phyloP scores from a whole-genome alignment of 805 yeast genomes.

The Priceomyces medius region DNA sequence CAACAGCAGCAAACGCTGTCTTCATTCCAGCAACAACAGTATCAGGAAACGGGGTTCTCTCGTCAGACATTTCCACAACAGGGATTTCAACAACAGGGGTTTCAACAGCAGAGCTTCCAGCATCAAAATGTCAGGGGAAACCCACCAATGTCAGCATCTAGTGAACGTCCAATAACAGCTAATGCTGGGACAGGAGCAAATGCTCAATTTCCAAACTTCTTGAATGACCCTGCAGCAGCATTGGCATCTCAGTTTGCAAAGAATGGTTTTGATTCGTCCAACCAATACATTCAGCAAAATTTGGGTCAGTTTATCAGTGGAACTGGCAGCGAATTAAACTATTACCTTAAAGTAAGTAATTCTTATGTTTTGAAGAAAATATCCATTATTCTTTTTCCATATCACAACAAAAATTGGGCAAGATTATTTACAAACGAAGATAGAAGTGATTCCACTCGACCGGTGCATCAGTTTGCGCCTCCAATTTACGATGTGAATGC shows the following conservation, averaged over 20 bases:
- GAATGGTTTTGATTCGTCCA: constrained; percentile 77
- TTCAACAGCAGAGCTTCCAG: constrained; percentile 1
- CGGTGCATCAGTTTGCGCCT: constrained; percentile 51
- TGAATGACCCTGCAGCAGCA: constrained; percentile 77
- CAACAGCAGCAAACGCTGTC: constrained; percentile 13
- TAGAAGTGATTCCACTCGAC: constrained; percentile 12
- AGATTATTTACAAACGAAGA: constrained; percentile 39
- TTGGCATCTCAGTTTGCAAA: constrained; percentile 89
- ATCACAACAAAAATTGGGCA: constrained; percentile 80
- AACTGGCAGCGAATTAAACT: constrained; percentile 57
- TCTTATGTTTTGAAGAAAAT: constrained; percentile 77
- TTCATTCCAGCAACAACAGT: neutral
- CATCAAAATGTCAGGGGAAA: neutral
- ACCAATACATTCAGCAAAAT: constrained; percentile 74
- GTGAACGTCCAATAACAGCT: neutral
- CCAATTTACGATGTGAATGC: constrained; percentile 90
- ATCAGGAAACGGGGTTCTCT: neutral
- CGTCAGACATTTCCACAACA: constrained; percentile 5
- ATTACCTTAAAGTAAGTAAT: constrained; percentile 90
- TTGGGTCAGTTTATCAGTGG: constrained; percentile 51
- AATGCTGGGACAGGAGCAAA: neutral
- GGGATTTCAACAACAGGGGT: constrained; percentile 2
- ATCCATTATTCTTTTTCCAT: constrained; percentile 77
- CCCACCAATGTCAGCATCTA: neutral
- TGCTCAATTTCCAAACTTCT: constrained; percentile 35